phyloP scores from a whole-genome alignment of 495 filamentous ascomycete genomes.

The Talaromyces borbonicus region DNA sequence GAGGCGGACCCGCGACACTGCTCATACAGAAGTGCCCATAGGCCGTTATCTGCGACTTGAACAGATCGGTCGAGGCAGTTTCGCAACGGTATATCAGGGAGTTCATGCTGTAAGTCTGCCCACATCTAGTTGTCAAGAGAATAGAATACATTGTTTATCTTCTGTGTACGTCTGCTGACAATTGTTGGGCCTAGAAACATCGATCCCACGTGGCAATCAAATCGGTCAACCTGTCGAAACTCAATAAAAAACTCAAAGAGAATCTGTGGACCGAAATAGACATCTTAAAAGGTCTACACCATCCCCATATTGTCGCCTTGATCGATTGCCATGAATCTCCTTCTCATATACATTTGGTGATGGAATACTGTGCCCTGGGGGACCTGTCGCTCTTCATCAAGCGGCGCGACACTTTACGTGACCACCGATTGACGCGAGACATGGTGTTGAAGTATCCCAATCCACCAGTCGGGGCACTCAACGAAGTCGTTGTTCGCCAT shows the following conservation, averaged over 20 bases:
- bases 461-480: conserved; percentile 64
- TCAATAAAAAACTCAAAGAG: conserved; percentile 92
- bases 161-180: not conserved
- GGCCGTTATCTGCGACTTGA: conserved; percentile 68
- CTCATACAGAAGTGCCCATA: conserved; percentile 52
- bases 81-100: conserved; percentile 86
- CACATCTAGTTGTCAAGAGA: not conserved
- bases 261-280: conserved; percentile 92
- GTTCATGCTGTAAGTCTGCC: conserved; percentile 62
- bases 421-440: conserved; percentile 66
- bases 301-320: conserved; percentile 93
- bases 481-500: conserved; percentile 90
- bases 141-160: not conserved
- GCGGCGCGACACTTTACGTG: conserved; percentile 67
- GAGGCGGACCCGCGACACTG: conserved; percentile 34
- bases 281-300: conserved; percentile 82
- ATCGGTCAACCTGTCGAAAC: conserved; percentile 77
- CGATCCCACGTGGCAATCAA: conserved; percentile 83
- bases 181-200: too few species aligned
- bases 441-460: conserved; percentile 90
- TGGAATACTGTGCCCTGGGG: conserved; percentile 96
- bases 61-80: conserved; percentile 91
- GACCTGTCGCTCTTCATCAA: conserved; percentile 93
- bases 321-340: conserved; percentile 83
- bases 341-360: conserved; percentile 88